Base-by-base conservation (phyloP, 2,329 filamentous ascomycete species). In the Aureobasidium pullulans region DNA sequence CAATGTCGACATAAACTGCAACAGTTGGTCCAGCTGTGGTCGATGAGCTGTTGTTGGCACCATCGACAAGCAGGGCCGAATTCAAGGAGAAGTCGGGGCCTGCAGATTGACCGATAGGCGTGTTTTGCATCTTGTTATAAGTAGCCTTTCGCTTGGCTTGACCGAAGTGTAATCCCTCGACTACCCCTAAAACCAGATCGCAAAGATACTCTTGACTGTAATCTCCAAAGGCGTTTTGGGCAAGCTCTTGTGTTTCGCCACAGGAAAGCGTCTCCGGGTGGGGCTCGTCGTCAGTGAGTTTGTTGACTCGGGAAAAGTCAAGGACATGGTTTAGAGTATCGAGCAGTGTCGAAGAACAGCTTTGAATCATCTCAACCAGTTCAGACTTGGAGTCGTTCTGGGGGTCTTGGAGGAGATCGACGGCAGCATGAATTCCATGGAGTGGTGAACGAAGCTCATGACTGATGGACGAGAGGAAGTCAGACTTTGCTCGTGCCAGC, bases 261-360 rank as follows among this genome's bases (percentile, higher is more conserved):
- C 16, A 36, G 16, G 39, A 2, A 11, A 15, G 29, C n/a, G 19
- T 15, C 1, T 49, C 34, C 37, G 34, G 6, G 34, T 29, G 11
- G 2, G 37, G 6, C 4, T n/a, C 29, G 11, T 52, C 43, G 40
- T 52, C 39, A 7, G 32, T 23, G 19, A 40, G 65, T 9, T 63
- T 57, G 40, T 65, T 63, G 39, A 68, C 59, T 5, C 57, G n/a
- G 19, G 53, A 53, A 28, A 53, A 62, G 43, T 62, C 57, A 47
- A 56, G 11, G 7, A 56, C 28, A 23, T 59, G 43, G 19, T 53
- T 53, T 56, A 73, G 62, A 61, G 77, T 77, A 40, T 78, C 76
- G 19, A 79, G 62, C 10, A 79, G 63, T 7, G 77, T 79, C 15
- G 73, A 65, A 0, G 76, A 76, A 46, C 77, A 79, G 3, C 70